Base-by-base conservation (phyloP, 2,329 filamentous ascomycete species). In the Microascus cirrosus region DNA sequence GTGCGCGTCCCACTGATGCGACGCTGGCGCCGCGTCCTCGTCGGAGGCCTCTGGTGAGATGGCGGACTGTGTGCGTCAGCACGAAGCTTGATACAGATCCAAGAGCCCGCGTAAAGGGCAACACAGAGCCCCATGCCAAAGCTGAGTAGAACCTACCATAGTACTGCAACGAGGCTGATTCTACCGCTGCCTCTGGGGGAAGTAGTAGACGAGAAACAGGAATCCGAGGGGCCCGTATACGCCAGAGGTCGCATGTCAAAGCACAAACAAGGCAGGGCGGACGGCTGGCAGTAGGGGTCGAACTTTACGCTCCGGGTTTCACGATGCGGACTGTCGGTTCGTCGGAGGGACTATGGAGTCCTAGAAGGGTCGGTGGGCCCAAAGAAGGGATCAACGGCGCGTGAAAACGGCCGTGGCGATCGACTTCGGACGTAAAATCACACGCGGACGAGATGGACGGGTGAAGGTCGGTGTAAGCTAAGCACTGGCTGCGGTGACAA, bases 11-110 rank as follows among this genome's bases (percentile, higher is more conserved):
- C 54, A 55, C 36, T 55, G 45, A 36, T 36, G 24, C 28, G 48
- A 35, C 22, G n/a, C 55, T 28, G n/a, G 45, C 35, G 28, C 45
- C n/a, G 55, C 24, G 22, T 57, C 55, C 3, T 57, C 55, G 6
- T 57, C 55, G 20, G 55, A 57, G 42, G 32, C 48, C 55, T 57
- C 55, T 34, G 55, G 55, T 28, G 55, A 36, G 32, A 39, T 57
- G 28, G 55, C 39, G 50, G 55, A 57, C 55, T 57, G 22, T 10
- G 22, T 22, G 45, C 20, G 22, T 50, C 45, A 50, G 45, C 20
- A 50, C 20, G 20, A 50, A 13, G 36, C 10, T 32, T 45, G n/a
- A 20, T 13, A 50, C 12, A 20, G 24, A 24, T 20, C 7, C n/a
- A 13, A 6, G 20, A 22, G 20, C 13, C 2, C 45, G n/a, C 10